These are phyloP conservation scores for Crithidia acanthocephali DNA, from an alignment of 208 protist species.

Conservation along the genomic window DNA sequence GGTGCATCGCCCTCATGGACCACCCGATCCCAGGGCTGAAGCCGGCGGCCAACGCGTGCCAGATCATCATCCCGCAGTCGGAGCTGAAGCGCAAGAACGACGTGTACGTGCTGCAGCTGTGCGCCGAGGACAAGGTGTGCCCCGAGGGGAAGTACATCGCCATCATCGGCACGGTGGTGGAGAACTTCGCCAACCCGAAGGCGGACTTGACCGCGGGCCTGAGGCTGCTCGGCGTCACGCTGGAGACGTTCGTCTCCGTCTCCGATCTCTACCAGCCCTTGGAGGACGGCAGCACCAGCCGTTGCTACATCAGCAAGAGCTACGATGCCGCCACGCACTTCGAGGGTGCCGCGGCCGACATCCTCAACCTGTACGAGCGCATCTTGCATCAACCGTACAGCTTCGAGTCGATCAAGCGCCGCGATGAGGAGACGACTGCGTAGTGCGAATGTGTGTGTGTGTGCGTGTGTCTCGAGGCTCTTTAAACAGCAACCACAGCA, in stretches of 20 bases:
- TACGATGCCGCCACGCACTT: constrained; percentile 99
- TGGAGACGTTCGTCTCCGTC: constrained; percentile 91
- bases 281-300: constrained; percentile 89
- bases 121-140: constrained; percentile 95
- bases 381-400: constrained; percentile 96
- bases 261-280: constrained; percentile 93
- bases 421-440: constrained; percentile 39
- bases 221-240: constrained; percentile 92
- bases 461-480: no score
- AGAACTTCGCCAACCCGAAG: constrained; percentile 94
- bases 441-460: no score
- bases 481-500: no score
- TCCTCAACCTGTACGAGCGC: constrained; percentile 96
- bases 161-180: constrained; percentile 97
- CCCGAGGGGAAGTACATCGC: constrained; percentile 97
- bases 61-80: constrained; percentile 99
- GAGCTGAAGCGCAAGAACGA: constrained; percentile 96
- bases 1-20: constrained; percentile 98
- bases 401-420: constrained; percentile 75
- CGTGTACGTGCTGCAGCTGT: constrained; percentile 98
- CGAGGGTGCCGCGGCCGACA: constrained; percentile 97
- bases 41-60: constrained; percentile 80
- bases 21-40: constrained; percentile 91
- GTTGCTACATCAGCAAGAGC: constrained; percentile 96
- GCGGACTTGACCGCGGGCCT: constrained; percentile 94